Base-by-base conservation (phyloP, 2,329 filamentous ascomycete species). In the Cucurbitaria berberidis region DNA sequence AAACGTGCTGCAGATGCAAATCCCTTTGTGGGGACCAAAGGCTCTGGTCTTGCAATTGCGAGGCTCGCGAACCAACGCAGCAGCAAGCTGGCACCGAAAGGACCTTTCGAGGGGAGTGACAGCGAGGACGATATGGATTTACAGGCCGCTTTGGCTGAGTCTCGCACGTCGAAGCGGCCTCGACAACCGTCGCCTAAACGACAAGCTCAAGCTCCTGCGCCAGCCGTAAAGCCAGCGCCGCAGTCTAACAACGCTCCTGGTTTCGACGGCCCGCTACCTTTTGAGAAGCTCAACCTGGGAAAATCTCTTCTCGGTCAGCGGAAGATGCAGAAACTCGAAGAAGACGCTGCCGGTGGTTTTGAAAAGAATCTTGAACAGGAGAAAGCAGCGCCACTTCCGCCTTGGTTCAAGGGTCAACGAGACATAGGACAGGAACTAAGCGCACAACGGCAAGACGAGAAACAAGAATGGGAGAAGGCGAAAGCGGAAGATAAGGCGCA, bases 241-340 rank as follows among this genome's bases (percentile, higher is more conserved):
- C 66, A 77, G 3, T 67, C 81, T 9, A 86, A 84, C 44, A 79
- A 82, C 30, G 85, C 84, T 60, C 81, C 85, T 45, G 77, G 74
- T 3, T 89, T 96, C 67, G 85, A 85, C 60, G 93, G 93, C 0
- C 91, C 93, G 0, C 75, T 99, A 5, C 95, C 95, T 0, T 99
- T 99, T 67, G 92, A 96, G 63, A 93, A 83, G 45, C 77, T 88
- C 6, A 82, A 91, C 68, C 81, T 96, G 1, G 86, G 89, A 39
- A 87, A 84, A 45, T 87, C 84, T 30, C 74, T 79, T 10, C 72
- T 78, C 13, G 79, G 77, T 24, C 82, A 76, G 72, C 83, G 79
- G 73, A 84, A 79, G 63, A 81, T 77, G 77, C 78, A 78, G 66
- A 80, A 74, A 60, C 77, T 78, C 46, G 76, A 83, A 51, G 78